phyloP scores from a whole-genome alignment of 2,329 filamentous ascomycete genomes.

The Byssoonygena ceratinophila region DNA sequence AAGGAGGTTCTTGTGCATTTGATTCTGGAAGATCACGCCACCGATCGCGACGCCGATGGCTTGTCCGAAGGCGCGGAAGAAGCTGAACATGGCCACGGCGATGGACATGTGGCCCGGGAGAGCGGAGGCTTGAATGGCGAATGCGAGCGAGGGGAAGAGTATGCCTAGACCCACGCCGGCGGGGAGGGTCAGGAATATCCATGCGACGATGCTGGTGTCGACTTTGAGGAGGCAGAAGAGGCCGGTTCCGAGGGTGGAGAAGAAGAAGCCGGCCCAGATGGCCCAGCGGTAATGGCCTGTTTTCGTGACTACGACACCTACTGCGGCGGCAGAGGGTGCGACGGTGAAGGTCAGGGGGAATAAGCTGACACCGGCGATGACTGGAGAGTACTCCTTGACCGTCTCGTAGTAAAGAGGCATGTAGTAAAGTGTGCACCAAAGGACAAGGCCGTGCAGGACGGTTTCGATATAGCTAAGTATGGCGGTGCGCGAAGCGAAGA shows the following conservation, averaged over 20 bases:
- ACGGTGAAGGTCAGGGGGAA: conserved; percentile 55
- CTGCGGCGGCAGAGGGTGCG: conserved; percentile 48
- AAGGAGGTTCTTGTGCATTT: conserved; percentile 44
- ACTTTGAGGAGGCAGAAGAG: conserved; percentile 25
- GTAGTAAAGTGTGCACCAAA: conserved; percentile 47
- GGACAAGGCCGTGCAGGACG: conserved; percentile 44
- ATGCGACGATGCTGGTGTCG: conserved; percentile 43
- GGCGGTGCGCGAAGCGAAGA: conserved; percentile 39
- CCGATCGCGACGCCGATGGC: conserved; percentile 56
- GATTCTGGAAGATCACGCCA: conserved; percentile 60
- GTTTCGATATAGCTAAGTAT: conserved; percentile 45
- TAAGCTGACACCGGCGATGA: conserved; percentile 46
- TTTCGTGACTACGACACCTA: conserved; percentile 39
- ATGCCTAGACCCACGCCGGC: conserved; percentile 53
- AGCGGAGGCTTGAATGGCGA: conserved; percentile 54
- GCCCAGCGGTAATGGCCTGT: conserved; percentile 52
- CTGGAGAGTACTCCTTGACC: conserved; percentile 45
- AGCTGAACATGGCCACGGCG: conserved; percentile 55
- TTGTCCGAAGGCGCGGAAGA: conserved; percentile 56
- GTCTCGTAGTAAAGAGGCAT: conserved; percentile 37
- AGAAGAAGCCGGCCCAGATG: conserved; percentile 51
- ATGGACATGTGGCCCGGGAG: conserved; percentile 49
- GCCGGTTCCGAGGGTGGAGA: conserved; percentile 52
- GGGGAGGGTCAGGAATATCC: conserved; percentile 52
- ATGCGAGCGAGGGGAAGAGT: conserved; percentile 53